Evolutionary conservation across 2,329 filamentous ascomycete species (phyloP).

Genomic region (Talaromyces sp.): DNA sequence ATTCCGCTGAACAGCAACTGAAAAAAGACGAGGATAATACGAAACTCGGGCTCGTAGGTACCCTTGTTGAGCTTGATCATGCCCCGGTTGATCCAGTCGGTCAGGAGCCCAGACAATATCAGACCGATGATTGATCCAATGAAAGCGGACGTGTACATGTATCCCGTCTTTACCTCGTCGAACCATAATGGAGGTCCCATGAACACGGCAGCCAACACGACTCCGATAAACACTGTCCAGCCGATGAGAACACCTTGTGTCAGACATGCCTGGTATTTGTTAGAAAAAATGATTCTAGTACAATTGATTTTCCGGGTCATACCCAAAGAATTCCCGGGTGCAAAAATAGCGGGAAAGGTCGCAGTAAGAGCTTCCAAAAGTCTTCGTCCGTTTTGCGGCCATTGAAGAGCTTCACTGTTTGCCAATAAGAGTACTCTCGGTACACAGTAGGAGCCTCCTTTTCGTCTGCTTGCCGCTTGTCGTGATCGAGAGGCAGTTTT

Average conservation of each 20-base stretch:
- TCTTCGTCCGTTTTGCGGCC: slow-evolving; percentile 73
- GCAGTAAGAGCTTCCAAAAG: slow-evolving; percentile 59
- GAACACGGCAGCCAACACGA: slow-evolving; percentile 76
- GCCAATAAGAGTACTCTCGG: slow-evolving; percentile 39
- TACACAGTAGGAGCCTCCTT: neutral
- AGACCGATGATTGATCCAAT: slow-evolving; percentile 77
- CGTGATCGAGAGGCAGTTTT: slow-evolving; percentile 4
- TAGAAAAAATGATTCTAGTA: neutral
- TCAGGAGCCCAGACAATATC: slow-evolving; percentile 63
- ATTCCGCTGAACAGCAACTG: slow-evolving; percentile 72
- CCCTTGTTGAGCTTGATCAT: slow-evolving; percentile 72
- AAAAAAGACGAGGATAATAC: slow-evolving; percentile 74
- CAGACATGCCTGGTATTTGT: slow-evolving; percentile 47
- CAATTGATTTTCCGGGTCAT: slow-evolving; percentile 18
- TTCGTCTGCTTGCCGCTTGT: slow-evolving; percentile 1
- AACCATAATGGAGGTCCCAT: slow-evolving; percentile 76
- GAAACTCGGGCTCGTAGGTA: slow-evolving; percentile 86
- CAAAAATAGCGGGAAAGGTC: slow-evolving; percentile 74
- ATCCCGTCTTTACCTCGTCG: slow-evolving; percentile 74
- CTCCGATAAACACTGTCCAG: slow-evolving; percentile 90
- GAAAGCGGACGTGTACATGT: slow-evolving; percentile 80
- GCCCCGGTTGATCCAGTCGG: slow-evolving; percentile 64
- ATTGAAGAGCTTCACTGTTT: slow-evolving; percentile 66
- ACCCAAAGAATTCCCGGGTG: slow-evolving; percentile 82
- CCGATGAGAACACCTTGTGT: slow-evolving; percentile 88